phyloP scores from a whole-genome alignment of 306 rosid species.

The Glycine latifolia region DNA sequence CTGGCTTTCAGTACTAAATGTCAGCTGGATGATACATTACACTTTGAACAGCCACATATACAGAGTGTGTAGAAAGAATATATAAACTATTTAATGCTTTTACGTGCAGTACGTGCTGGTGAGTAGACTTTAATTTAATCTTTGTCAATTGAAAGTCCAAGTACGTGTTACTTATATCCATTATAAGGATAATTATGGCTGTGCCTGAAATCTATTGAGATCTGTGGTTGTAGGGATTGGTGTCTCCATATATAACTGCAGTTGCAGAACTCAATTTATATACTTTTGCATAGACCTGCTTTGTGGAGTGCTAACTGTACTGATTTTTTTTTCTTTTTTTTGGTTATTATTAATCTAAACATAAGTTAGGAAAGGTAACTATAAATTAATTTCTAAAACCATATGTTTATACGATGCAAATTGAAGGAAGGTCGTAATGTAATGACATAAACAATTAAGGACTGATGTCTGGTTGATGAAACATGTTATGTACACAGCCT shows the following conservation, averaged over 20 bases:
- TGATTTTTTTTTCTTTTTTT: neutral
- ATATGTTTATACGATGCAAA: neutral
- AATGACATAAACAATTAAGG: no score
- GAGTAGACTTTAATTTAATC: neutral
- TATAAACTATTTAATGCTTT: neutral
- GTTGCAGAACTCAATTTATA: slow-evolving; percentile 1
- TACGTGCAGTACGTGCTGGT: neutral
- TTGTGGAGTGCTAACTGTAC: neutral
- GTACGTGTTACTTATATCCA: no score
- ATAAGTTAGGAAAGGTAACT: neutral
- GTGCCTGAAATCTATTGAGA: neutral
- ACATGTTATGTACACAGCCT: no score
- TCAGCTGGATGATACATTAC: neutral
- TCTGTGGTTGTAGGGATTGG: slow-evolving; percentile 23
- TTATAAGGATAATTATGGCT: no score
- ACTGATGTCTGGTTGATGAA: no score
- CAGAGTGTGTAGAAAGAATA: neutral
- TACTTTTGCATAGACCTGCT: slow-evolving; percentile 12
- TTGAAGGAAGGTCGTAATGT: no score
- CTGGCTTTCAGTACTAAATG: no score
- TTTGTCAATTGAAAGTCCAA: slow-evolving; percentile 6
- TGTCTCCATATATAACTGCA: neutral
- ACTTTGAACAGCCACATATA: slow-evolving; percentile 18
- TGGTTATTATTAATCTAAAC: neutral
- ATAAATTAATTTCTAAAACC: neutral